Conservation (phyloP, 768 basidiomycete species). For the Pleurotus citrinopileatus region DNA sequence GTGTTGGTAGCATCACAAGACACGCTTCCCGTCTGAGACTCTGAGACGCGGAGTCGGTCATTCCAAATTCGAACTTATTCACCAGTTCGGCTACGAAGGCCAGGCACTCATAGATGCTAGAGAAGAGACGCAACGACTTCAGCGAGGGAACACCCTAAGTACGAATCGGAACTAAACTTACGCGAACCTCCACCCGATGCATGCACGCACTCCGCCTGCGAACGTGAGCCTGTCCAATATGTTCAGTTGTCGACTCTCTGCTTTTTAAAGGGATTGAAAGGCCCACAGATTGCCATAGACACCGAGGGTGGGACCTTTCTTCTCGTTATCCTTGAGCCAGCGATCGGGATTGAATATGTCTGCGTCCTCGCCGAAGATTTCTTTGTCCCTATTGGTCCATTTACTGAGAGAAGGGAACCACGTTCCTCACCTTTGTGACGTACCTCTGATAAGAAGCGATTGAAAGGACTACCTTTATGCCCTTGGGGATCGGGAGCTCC, state of each 20-base stretch:
- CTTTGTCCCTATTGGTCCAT: conserved; percentile 38
- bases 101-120: conserved; percentile 48
- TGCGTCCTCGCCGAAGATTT: conserved; percentile 46
- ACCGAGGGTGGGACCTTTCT: conserved; percentile 40
- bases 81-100: conserved; percentile 56
- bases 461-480: conserved; percentile 45
- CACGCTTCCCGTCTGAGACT: conserved; percentile 36
- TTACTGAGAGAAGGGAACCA: no score
- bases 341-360: conserved; percentile 45
- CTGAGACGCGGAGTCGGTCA: conserved; percentile 30
- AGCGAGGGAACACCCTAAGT: neutral
- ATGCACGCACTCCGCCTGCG: conserved; percentile 28
- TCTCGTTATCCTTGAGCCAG: conserved; percentile 42
- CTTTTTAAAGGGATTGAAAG: neutral
- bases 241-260: conserved; percentile 3
- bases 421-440: no score
- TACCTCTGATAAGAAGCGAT: conserved; percentile 55
- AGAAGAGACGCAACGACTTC: no score
- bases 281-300: conserved; percentile 47
- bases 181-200: conserved; percentile 39
- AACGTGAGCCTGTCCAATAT: conserved; percentile 28
- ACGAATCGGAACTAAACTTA: neutral
- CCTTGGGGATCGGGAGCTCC: conserved; percentile 50
- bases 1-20: conserved; percentile 38
- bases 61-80: conserved; percentile 49